Percentiles rank a stretch among this genome's conserved stretches.
These are phyloP conservation scores for Deinandra increscens DNA, from an alignment of 129 eudicot genomes.

Conservation along the genomic window DNA sequence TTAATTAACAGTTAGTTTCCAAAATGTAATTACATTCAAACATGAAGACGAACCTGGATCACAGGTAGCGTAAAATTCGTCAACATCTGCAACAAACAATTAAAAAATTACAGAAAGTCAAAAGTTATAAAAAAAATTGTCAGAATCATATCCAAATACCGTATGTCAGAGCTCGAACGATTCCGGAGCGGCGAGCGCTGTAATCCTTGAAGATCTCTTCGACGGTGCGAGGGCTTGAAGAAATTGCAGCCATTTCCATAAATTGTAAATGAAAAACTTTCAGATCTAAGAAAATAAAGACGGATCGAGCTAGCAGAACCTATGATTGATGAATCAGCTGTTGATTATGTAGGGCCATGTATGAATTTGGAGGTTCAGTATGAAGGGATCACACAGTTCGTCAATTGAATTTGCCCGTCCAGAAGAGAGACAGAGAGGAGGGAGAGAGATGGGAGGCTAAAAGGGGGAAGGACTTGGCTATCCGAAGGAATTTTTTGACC, in stretches of 20 bases:
- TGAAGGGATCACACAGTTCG: slow-evolving; percentile 19
- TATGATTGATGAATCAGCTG: slow-evolving; percentile 20
- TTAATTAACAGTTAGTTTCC: background rate
- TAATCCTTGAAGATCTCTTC: slow-evolving; percentile 91
- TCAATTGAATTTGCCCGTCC: slow-evolving; percentile 12
- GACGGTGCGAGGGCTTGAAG: slow-evolving; percentile 75
- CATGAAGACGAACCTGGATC: slow-evolving; percentile 63
- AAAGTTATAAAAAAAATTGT: background rate
- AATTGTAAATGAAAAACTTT: background rate
- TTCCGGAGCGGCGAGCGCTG: slow-evolving; percentile 63
- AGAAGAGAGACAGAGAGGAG: background rate
- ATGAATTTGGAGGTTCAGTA: slow-evolving; percentile 31
- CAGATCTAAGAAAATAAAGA: slow-evolving; percentile 27
- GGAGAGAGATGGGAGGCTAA: slow-evolving; percentile 18
- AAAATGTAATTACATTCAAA: background rate
- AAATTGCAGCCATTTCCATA: slow-evolving; percentile 62
- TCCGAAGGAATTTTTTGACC: slow-evolving; percentile 20
- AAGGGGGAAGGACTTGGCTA: slow-evolving; percentile 14
- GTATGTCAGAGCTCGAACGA: slow-evolving; percentile 73
- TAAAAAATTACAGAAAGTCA: background rate
- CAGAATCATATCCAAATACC: slow-evolving; percentile 27
- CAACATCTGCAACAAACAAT: slow-evolving; percentile 54
- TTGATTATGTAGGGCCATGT: slow-evolving; percentile 22
- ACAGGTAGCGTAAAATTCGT: slow-evolving; percentile 65
- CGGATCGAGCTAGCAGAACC: slow-evolving; percentile 17